These are phyloP conservation scores for Hirsutella thompsonii DNA, from an alignment of 2,329 filamentous ascomycete species.

Conservation along the genomic window DNA sequence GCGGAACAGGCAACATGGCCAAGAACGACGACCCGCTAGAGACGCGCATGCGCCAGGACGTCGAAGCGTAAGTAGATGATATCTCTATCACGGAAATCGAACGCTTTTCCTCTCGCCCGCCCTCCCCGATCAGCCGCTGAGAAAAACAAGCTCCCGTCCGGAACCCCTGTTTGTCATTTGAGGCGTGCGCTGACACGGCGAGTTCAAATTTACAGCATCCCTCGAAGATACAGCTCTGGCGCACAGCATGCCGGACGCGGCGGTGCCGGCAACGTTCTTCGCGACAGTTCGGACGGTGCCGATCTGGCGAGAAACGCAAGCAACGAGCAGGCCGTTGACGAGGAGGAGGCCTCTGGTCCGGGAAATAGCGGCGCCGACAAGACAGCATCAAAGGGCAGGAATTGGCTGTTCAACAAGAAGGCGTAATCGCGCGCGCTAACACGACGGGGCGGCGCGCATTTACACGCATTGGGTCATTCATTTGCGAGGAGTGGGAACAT, in stretches of 20 bases:
- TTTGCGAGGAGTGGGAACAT: too few relatives aligned
- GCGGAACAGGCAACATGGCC: slow-evolving; percentile 81
- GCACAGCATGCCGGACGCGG: slow-evolving; percentile 59
- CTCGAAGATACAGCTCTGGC: slow-evolving; percentile 42
- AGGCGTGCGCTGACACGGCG: too few relatives aligned
- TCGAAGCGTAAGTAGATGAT: slow-evolving; percentile 50
- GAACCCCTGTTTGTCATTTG: too few relatives aligned
- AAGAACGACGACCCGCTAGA: slow-evolving; percentile 56
- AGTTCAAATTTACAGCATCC: slow-evolving; percentile 24
- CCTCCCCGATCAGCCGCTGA: too few relatives aligned
- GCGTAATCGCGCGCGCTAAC: too few relatives aligned
- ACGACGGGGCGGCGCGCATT: too few relatives aligned
- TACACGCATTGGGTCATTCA: too few relatives aligned
- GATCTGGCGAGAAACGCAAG: slow-evolving; percentile 14
- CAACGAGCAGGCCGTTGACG: slow-evolving; percentile 18
- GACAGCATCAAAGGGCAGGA: slow-evolving; percentile 30
- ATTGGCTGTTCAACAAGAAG: slow-evolving; percentile 37
- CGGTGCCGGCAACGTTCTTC: slow-evolving; percentile 60
- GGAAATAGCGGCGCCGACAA: slow-evolving; percentile 10
- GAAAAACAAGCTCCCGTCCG: too few relatives aligned
- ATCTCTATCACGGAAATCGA: too few relatives aligned
- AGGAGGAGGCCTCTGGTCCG: slow-evolving; percentile 11
- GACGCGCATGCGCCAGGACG: slow-evolving; percentile 73
- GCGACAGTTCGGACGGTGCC: slow-evolving; percentile 28
- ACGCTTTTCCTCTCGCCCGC: too few relatives aligned